Evolutionary conservation across 1,284 basidiomycete genomes (phyloP).

Genomic region (Apiotrichum mycotoxinovorans): DNA sequence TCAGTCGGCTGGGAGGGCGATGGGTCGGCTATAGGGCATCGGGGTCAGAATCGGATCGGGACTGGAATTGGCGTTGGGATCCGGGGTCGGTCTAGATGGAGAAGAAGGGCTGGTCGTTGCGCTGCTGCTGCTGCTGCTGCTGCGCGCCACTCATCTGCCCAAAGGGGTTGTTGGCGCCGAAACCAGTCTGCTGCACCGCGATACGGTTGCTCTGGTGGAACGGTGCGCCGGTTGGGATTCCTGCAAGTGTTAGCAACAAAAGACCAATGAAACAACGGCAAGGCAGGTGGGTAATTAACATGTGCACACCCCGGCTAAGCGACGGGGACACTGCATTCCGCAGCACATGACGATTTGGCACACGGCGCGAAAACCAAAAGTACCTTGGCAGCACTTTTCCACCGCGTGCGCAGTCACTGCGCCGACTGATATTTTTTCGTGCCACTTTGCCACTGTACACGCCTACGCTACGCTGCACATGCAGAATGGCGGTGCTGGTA

Average conservation of each 20-base stretch:
- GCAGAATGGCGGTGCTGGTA: conserved; percentile 14
- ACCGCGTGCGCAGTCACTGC: not conserved
- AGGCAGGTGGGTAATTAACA: no score
- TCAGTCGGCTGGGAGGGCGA: no score
- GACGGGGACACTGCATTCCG: not conserved
- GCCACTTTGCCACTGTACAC: no score
- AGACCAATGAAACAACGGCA: not conserved
- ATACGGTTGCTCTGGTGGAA: conserved; percentile 56
- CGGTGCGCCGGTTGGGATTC: conserved; percentile 61
- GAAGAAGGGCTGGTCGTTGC: conserved; percentile 76
- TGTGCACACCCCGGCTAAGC: no score
- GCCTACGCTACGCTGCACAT: no score
- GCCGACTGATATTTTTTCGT: not conserved
- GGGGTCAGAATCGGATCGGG: not conserved
- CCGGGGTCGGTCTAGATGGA: conserved; percentile 55
- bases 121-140: conserved; percentile 45
- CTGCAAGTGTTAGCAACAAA: conserved; percentile 46
- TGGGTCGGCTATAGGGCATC: no score
- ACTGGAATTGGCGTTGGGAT: not conserved
- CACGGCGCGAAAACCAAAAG: not conserved
- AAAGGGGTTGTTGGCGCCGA: conserved; percentile 68
- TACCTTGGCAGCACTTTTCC: no score
- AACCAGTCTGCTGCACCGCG: conserved; percentile 58
- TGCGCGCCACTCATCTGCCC: conserved; percentile 51
- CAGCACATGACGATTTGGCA: not conserved